These are phyloP conservation scores for Pichia sp. DNA, from an alignment of 1,139 yeast genomes.

Conservation along the genomic window DNA sequence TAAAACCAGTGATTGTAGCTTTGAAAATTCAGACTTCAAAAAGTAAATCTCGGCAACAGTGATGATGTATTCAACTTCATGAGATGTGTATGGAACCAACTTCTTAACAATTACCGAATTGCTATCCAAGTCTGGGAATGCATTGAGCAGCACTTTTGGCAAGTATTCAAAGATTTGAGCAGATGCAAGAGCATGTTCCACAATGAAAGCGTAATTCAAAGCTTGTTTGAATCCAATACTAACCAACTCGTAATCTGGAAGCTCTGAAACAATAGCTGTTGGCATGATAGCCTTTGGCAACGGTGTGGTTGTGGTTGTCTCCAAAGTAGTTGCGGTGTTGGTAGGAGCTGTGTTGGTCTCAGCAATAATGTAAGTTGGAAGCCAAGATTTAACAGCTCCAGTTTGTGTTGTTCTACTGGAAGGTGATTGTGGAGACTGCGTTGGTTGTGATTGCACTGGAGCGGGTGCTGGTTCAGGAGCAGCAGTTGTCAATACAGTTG, in stretches of 20 bases:
- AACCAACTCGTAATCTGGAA: constrained; percentile 41
- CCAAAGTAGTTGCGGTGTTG: constrained; percentile 27
- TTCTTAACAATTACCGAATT: constrained; percentile 46
- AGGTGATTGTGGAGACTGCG: background rate
- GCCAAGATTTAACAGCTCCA: constrained; percentile 30
- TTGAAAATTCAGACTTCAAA: constrained; percentile 42
- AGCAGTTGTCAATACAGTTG: too few relatives aligned
- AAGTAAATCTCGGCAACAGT: constrained; percentile 75
- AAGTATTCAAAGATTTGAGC: constrained; percentile 72
- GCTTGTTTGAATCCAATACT: constrained; percentile 66
- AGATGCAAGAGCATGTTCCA: constrained; percentile 54
- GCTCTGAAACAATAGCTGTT: constrained; percentile 38
- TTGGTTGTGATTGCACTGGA: background rate
- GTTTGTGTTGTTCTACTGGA: background rate
- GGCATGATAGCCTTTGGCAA: constrained; percentile 67
- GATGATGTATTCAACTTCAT: constrained; percentile 45
- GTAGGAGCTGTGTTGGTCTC: constrained; percentile 23
- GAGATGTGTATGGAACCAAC: constrained; percentile 57
- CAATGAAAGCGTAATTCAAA: constrained; percentile 68
- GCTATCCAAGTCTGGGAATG: constrained; percentile 37
- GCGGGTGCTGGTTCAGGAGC: background rate
- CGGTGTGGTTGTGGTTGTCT: constrained; percentile 37
- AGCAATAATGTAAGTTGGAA: constrained; percentile 41
- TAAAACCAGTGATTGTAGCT: constrained; percentile 39
- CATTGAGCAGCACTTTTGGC: constrained; percentile 48